phyloP scores from a whole-genome alignment of 345 rosid species.

The Mangifera indica region DNA sequence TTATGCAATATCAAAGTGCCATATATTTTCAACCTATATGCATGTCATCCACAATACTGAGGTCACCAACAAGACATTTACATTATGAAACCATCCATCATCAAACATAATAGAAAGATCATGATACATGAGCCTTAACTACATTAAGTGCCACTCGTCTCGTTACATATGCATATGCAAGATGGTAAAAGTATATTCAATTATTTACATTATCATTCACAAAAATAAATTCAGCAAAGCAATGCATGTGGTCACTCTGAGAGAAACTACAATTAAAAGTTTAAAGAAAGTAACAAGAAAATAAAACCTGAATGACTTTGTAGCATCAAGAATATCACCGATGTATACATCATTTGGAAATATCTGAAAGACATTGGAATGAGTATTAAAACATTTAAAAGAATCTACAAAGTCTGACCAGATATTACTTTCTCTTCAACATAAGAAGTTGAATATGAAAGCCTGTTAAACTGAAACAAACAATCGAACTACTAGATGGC shows the following conservation, averaged over 20 bases:
- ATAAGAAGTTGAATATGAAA: not conserved
- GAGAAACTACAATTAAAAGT: conserved; percentile 7
- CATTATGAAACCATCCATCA: too few relatives aligned
- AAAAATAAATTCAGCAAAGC: not conserved
- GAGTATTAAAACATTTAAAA: not conserved
- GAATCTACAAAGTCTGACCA: not conserved
- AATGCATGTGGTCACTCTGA: not conserved
- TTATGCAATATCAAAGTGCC: too few relatives aligned
- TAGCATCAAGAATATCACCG: conserved; percentile 64
- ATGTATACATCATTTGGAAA: conserved; percentile 75
- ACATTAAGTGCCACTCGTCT: not conserved
- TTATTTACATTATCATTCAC: not conserved
- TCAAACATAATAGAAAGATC: too few relatives aligned
- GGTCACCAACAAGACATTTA: too few relatives aligned
- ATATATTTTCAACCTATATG: too few relatives aligned
- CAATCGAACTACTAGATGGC: not conserved
- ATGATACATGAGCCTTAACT: not conserved
- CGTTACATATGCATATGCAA: not conserved
- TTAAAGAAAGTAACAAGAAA: conserved; percentile 5
- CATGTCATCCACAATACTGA: too few relatives aligned
- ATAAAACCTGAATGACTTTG: conserved; percentile 76
- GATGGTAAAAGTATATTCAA: not conserved
- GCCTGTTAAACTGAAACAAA: not conserved
- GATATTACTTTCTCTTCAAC: not conserved
- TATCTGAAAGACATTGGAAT: conserved; percentile 46